Conservation (phyloP, 1,139 yeast species). For the Hansenula sp. region DNA sequence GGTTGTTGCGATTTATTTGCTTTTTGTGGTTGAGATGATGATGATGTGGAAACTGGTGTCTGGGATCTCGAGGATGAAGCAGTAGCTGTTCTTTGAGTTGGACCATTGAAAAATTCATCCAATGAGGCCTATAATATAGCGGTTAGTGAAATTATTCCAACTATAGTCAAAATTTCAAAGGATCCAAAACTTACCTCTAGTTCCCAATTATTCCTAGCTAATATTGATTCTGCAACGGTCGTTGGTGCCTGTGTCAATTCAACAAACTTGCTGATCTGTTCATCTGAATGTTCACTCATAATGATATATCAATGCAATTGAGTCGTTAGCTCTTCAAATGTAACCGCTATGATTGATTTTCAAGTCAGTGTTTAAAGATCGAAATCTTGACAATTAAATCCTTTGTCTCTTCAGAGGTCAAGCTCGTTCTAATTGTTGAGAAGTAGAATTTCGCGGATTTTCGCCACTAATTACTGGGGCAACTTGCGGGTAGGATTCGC, state of each 20-base stretch:
- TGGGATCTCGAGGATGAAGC: slow-evolving; percentile 3
- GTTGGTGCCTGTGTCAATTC: slow-evolving; percentile 41
- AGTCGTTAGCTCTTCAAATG: no score
- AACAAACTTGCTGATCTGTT: slow-evolving; percentile 48
- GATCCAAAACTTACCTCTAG: slow-evolving; percentile 27
- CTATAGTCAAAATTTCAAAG: background rate
- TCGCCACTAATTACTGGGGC: no score
- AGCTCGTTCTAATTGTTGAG: no score
- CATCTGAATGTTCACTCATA: slow-evolving; percentile 18
- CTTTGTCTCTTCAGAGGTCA: no score
- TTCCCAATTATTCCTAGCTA: slow-evolving; percentile 37
- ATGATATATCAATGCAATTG: background rate
- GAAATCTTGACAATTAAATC: no score
- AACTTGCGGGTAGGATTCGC: no score
- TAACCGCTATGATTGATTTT: no score
- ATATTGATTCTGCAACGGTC: slow-evolving; percentile 39
- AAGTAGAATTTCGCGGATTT: no score
- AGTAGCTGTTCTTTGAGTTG: slow-evolving; percentile 9
- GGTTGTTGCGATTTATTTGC: slow-evolving; percentile 25
- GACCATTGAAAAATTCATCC: slow-evolving; percentile 27
- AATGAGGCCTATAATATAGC: slow-evolving; percentile 22
- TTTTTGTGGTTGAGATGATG: slow-evolving; percentile 4
- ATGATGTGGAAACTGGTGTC: slow-evolving; percentile 8
- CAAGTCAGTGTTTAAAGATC: no score
- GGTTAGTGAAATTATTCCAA: background rate